Conservation (phyloP, 371 early-diverging fungal species). For the Haplosporangium sp. region DNA sequence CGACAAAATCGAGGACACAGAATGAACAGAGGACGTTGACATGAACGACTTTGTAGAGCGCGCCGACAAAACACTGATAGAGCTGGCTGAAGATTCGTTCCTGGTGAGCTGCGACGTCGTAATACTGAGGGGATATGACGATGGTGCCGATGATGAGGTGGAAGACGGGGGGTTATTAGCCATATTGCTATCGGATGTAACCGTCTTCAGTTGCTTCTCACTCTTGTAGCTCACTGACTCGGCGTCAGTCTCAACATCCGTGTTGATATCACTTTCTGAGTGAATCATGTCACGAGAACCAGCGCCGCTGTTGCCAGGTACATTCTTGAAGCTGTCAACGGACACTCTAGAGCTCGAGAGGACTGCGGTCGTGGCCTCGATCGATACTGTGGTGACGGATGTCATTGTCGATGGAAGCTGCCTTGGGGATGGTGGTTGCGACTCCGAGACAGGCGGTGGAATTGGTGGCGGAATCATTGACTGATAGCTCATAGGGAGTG, state of each 20-base stretch:
- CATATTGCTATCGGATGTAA: background rate
- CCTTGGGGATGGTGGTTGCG: constrained; percentile 19
- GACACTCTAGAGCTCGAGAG: constrained; percentile 43
- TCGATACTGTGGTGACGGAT: constrained; percentile 43
- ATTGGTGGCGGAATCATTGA: constrained; percentile 30
- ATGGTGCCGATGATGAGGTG: background rate
- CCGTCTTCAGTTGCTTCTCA: constrained; percentile 2
- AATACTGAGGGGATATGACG: constrained; percentile 19
- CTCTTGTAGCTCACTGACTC: constrained; percentile 14
- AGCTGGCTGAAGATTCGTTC: constrained; percentile 36
- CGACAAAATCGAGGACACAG: constrained; percentile 26
- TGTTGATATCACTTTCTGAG: constrained; percentile 15
- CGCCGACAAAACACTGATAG: constrained; percentile 26
- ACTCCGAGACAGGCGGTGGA: constrained; percentile 38
- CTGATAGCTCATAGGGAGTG: constrained; percentile 26
- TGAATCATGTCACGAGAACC: background rate
- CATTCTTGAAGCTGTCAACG: constrained; percentile 47
- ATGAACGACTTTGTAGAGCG: constrained; percentile 36
- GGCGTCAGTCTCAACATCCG: constrained; percentile 29
- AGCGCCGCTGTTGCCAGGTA: constrained; percentile 24
- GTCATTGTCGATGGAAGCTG: constrained; percentile 25
- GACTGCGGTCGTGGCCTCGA: constrained; percentile 41
- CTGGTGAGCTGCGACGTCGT: constrained; percentile 20
- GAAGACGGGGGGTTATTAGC: background rate
- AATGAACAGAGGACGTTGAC: constrained; percentile 22